Evolutionary conservation across 495 filamentous ascomycete genomes (phyloP).

Genomic region (Aspergillus heteromorphus): DNA sequence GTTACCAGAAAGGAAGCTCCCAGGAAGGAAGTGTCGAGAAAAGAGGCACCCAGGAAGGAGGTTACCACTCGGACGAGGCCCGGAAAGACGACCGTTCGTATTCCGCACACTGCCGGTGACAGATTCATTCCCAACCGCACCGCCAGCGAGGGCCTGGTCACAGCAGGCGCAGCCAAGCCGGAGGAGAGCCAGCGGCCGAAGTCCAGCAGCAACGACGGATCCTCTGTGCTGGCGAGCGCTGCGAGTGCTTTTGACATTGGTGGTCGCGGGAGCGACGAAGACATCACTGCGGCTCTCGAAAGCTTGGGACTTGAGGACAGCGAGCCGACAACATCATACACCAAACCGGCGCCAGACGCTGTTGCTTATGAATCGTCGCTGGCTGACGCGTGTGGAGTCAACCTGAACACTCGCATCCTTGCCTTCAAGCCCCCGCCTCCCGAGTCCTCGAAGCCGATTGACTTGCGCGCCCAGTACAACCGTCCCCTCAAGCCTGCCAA

Average conservation of each 20-base stretch:
- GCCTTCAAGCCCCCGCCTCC: constrained; percentile 96
- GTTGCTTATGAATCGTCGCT: constrained; percentile 91
- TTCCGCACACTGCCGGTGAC: constrained; percentile 72
- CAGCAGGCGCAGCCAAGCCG: constrained; percentile 75
- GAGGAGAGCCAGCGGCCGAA: constrained; percentile 65
- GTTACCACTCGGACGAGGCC: constrained; percentile 57
- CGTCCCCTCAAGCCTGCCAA: constrained; percentile 79
- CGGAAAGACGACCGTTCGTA: constrained; percentile 64
- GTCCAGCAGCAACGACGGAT: constrained; percentile 62
- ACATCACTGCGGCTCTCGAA: constrained; percentile 72
- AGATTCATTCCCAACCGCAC: constrained; percentile 92
- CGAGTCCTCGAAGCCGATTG: constrained; percentile 95
- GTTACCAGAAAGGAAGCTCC: neutral
- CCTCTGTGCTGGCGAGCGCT: constrained; percentile 64
- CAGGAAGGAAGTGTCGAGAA: neutral
- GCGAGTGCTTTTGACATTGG: constrained; percentile 61
- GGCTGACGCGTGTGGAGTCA: constrained; percentile 87
- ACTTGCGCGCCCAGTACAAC: constrained; percentile 96
- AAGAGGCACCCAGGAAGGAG: constrained; percentile 36
- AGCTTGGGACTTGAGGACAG: constrained; percentile 66
- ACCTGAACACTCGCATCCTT: constrained; percentile 90
- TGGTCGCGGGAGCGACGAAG: constrained; percentile 61
- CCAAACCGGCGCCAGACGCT: constrained; percentile 75
- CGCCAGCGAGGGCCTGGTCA: constrained; percentile 82
- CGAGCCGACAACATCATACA: constrained; percentile 52